Evolutionary conservation across 2,329 filamentous ascomycete genomes (phyloP).

Genomic region (Fusarium tuaranense): DNA sequence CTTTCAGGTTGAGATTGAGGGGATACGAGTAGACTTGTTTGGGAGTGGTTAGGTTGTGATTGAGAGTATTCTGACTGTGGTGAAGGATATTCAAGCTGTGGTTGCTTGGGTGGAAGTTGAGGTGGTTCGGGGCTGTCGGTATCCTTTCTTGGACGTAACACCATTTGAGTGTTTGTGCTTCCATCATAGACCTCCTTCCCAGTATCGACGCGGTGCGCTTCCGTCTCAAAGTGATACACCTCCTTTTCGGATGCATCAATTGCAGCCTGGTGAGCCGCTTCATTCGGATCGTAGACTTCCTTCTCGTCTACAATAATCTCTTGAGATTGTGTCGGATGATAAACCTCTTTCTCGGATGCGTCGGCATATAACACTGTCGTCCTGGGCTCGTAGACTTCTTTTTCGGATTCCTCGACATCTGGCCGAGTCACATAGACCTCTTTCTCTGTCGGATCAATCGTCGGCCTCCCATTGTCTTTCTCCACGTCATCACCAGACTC

Average conservation of each 20-base stretch:
- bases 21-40: background rate
- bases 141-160: background rate
- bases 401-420: conserved; percentile 1
- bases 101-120: background rate
- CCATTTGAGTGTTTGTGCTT: background rate
- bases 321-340: background rate
- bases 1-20: background rate
- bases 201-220: background rate
- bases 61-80: background rate
- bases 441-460: conserved; percentile 14
- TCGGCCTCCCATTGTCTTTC: background rate
- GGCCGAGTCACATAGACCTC: conserved; percentile 1
- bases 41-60: background rate
- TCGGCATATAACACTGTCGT: background rate
- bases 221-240: conserved; percentile 3
- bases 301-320: background rate
- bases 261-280: background rate
- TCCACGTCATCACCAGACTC: background rate
- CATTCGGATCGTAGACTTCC: background rate
- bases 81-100: background rate
- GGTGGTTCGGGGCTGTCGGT: background rate
- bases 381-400: conserved; percentile 6
- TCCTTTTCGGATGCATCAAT: background rate
- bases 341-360: conserved; percentile 5
- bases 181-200: conserved; percentile 20